Evolutionary conservation across 805 yeast species (phyloP), one percentile per base, ranked within the genome.

Genomic region (Torulaspora delbrueckii): DNA sequence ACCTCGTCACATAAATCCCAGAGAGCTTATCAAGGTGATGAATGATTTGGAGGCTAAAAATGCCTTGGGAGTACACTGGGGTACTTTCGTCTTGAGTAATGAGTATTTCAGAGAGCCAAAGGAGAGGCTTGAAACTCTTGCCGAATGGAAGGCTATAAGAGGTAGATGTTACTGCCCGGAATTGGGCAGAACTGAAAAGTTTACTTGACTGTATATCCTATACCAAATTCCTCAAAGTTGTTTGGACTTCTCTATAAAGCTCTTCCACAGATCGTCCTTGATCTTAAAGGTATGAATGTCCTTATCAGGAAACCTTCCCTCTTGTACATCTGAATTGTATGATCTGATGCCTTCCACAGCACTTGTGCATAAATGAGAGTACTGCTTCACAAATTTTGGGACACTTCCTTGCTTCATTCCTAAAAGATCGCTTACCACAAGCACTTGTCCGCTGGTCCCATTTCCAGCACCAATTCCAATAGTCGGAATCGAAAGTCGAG

Each of bases 381-480:
- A 91, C 52, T 72, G 71, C 58, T 86, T 85, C 23, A 88, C 91
- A 65, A 93, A 90, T 60, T 84, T 86, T 2, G 86, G 85, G 18
- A 65, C 60, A 37, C 68, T 71, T 0, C 75, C 74, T 36, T 79
- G 79, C 1, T 67, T 70, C 86, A 83, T 78, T 1, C 96, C 96
- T 26, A 91, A 68, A 67, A 86, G 58, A 61, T 91, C 99, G 3
- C 86, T 78, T 63, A 85, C 81, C 0, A 91, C 99, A 31, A 91
- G 72, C 1, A 91, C 96, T 64, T 93, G 98, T 0, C 96, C 98
- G 28, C 86, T 78, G 7, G 91, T 83, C 7, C 69, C 68, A 18
- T 80, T 77, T 0, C 99, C 98, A 0, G 98, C 96, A 4, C 99
- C 99, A 40, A 91, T 91, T 3, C 99, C 99, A 53, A 91, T 89